These are phyloP conservation scores for Plenodomus lindquistii DNA, from an alignment of 2,329 filamentous ascomycete genomes.

Conservation along the genomic window DNA sequence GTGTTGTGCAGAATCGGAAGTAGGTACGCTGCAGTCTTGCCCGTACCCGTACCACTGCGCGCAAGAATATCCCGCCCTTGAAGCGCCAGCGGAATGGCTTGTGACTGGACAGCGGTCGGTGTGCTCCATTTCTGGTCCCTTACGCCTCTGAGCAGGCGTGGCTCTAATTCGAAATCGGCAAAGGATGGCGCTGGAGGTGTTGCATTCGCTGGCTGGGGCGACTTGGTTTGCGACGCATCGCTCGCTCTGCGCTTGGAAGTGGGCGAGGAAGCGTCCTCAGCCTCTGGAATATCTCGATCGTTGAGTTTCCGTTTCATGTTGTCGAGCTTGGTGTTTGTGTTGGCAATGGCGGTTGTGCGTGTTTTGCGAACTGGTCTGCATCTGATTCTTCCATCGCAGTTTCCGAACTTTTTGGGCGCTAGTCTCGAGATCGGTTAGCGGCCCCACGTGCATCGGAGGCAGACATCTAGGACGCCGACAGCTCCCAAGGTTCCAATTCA, in stretches of 20 bases:
- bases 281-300: conserved; percentile 52
- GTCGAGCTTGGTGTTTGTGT: conserved; percentile 6
- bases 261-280: conserved; percentile 13
- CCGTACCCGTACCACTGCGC: conserved; percentile 91
- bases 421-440: neutral
- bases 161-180: conserved; percentile 76
- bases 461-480: neutral
- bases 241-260: conserved; percentile 21
- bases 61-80: conserved; percentile 88
- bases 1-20: conserved; percentile 86
- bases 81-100: conserved; percentile 84
- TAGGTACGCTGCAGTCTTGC: conserved; percentile 96
- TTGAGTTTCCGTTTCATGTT: conserved; percentile 55
- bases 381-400: neutral
- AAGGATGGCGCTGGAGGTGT: conserved; percentile 59
- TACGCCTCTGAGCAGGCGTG: conserved; percentile 83
- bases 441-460: neutral
- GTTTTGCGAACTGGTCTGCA: conserved; percentile 4
- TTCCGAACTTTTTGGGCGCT: neutral
- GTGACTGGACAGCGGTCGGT: conserved; percentile 86
- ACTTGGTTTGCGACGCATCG: conserved; percentile 25
- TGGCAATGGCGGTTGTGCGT: neutral
- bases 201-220: neutral
- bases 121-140: conserved; percentile 80
- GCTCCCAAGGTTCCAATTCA: neutral